These are phyloP conservation scores for Pascua sp. DNA, from an alignment of 1,284 basidiomycete genomes.

Conservation along the genomic window DNA sequence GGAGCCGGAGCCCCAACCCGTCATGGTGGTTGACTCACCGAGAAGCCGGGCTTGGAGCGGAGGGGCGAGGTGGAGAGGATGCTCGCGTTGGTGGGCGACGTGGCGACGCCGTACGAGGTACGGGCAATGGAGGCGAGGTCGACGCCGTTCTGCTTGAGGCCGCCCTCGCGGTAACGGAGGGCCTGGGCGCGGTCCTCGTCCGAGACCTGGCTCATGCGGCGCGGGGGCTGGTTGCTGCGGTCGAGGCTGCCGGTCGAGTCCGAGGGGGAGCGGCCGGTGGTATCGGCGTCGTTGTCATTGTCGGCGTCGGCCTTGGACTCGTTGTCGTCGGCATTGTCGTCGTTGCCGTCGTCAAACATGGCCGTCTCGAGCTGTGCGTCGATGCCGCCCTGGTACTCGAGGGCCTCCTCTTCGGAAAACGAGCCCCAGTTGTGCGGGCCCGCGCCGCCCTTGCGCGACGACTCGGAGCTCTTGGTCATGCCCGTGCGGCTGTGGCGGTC, in stretches of 20 bases:
- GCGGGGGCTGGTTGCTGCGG: constrained; percentile 24
- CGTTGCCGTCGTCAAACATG: constrained; percentile 53
- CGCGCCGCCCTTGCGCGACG: constrained; percentile 66
- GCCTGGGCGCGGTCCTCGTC: constrained; percentile 62
- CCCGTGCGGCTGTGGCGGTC: constrained; percentile 71
- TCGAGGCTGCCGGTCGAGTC: constrained; percentile 13
- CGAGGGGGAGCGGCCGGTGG: constrained; percentile 19
- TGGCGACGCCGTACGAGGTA: constrained; percentile 68
- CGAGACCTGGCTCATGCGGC: constrained; percentile 51
- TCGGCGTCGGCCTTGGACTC: constrained; percentile 2
- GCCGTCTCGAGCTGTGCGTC: constrained; percentile 49
- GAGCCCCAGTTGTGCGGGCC: constrained; percentile 81
- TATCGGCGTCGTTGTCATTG: constrained; percentile 3
- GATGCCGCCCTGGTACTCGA: constrained; percentile 44
- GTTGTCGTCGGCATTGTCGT: constrained; percentile 4
- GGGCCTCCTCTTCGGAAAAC: constrained; percentile 60
- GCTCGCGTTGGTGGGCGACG: constrained; percentile 55
- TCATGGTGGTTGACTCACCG: constrained; percentile 16
- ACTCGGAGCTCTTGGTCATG: constrained; percentile 60
- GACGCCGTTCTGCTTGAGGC: constrained; percentile 49
- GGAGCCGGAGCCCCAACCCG: no score
- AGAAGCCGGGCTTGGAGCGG: constrained; percentile 37
- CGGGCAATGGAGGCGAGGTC: constrained; percentile 75
- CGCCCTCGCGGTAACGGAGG: constrained; percentile 41
- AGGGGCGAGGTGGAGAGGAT: constrained; percentile 50